phyloP scores from a whole-genome alignment of 1,284 basidiomycete species.

The Marasmius fiardii region DNA sequence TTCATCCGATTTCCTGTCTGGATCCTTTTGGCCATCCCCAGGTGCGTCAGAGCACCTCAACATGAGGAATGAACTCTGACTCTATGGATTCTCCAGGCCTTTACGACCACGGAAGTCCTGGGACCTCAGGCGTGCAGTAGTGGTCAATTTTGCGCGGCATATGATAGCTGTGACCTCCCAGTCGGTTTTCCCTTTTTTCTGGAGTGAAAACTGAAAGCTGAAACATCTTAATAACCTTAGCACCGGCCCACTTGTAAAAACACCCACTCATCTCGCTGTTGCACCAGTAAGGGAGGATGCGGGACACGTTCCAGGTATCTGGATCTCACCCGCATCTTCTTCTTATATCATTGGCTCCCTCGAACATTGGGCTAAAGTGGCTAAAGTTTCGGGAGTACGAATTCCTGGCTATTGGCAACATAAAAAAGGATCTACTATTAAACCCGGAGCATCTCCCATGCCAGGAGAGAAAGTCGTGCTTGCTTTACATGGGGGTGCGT shows the following conservation, averaged over 20 bases:
- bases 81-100: slow-evolving; percentile 20
- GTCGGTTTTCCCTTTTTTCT: slow-evolving; percentile 17
- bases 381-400: slow-evolving; percentile 35
- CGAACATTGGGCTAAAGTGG: slow-evolving; percentile 36
- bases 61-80: background rate
- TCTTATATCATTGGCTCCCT: slow-evolving; percentile 47
- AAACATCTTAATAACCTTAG: slow-evolving; percentile 18
- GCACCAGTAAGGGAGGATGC: slow-evolving; percentile 27
- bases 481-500: slow-evolving; percentile 50
- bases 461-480: slow-evolving; percentile 51
- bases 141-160: slow-evolving; percentile 32
- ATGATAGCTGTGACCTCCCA: slow-evolving; percentile 19
- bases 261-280: slow-evolving; percentile 38
- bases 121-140: slow-evolving; percentile 34
- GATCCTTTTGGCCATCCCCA: slow-evolving; percentile 32
- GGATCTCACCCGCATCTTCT: slow-evolving; percentile 42
- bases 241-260: slow-evolving; percentile 27
- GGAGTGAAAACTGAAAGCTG: background rate
- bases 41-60: slow-evolving; percentile 18
- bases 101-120: slow-evolving; percentile 40
- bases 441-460: slow-evolving; percentile 31
- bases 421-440: slow-evolving; percentile 32
- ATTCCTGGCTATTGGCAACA: slow-evolving; percentile 60
- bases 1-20: slow-evolving; percentile 48
- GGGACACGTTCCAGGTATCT: slow-evolving; percentile 40